Conservation (phyloP, 2,329 filamentous ascomycete genomes). For the Cladophialophora immunda region DNA sequence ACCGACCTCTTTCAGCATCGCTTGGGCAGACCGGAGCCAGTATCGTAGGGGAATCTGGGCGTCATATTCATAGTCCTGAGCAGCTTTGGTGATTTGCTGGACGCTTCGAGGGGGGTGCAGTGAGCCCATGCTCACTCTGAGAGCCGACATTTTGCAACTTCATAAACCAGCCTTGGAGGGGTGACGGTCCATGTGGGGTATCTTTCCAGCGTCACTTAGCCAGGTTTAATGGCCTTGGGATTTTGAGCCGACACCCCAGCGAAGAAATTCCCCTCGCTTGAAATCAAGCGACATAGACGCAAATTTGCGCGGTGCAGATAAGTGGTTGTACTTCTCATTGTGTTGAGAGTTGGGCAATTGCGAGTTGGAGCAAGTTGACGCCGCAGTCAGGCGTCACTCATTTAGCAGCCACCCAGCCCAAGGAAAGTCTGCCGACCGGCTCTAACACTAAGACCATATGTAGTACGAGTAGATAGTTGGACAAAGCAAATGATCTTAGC, state of each 20-base stretch:
- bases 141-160: constrained; percentile 25
- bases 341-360: constrained; percentile 25
- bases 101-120: constrained; percentile 68
- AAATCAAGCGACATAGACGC: constrained; percentile 14
- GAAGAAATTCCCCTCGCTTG: neutral
- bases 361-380: constrained; percentile 21
- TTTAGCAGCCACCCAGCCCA: constrained; percentile 11
- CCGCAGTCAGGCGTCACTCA: constrained; percentile 34
- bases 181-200: constrained; percentile 11
- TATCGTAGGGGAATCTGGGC: constrained; percentile 76
- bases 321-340: constrained; percentile 26
- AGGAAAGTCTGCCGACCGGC: constrained; percentile 31
- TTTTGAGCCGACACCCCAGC: neutral
- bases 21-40: constrained; percentile 83
- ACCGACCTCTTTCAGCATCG: constrained; percentile 79
- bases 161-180: constrained; percentile 18
- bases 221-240: neutral
- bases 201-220: constrained; percentile 1
- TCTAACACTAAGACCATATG: too few relatives aligned
- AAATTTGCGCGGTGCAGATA: constrained; percentile 20
- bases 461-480: too few relatives aligned
- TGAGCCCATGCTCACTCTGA: constrained; percentile 35
- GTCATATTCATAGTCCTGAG: constrained; percentile 83
- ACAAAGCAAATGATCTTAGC: too few relatives aligned
- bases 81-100: constrained; percentile 78